Conservation (phyloP, 2,329 filamentous ascomycete species). For the Ceratocystis colombiana region DNA sequence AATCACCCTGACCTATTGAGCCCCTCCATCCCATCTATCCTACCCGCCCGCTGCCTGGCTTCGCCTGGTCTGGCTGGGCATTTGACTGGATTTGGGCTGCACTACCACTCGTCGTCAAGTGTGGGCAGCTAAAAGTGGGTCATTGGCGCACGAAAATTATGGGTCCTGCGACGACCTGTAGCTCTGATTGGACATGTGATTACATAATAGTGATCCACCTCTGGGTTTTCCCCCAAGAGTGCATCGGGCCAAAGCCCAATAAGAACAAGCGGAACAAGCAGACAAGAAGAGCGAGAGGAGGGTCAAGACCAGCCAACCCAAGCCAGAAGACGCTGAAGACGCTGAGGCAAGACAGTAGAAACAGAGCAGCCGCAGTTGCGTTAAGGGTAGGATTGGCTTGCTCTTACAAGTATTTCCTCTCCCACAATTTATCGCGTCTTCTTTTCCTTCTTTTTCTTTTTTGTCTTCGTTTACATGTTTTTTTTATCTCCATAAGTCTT, state of each 20-base stretch:
- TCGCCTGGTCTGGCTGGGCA: not conserved
- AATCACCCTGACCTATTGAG: not conserved
- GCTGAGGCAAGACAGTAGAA: no score
- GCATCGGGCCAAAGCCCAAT: constrained; percentile 8
- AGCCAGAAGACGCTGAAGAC: no score
- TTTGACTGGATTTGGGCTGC: not conserved
- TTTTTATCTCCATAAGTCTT: not conserved
- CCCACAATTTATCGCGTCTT: not conserved
- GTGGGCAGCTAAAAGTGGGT: constrained; percentile 25
- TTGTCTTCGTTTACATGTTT: not conserved
- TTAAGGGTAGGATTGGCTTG: constrained; percentile 5
- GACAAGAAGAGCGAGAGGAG: not conserved
- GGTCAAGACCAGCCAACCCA: no score
- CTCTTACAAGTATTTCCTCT: not conserved
- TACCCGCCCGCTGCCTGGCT: not conserved
- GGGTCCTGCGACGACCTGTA: constrained; percentile 2
- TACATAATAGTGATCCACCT: constrained; percentile 17
- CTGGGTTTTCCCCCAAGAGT: constrained; percentile 16
- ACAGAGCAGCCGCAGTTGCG: no score
- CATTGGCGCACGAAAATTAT: constrained; percentile 22
- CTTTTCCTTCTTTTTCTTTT: not conserved
- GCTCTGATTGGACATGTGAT: constrained; percentile 16
- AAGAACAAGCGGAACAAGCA: constrained; percentile 7
- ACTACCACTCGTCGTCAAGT: constrained; percentile 20
- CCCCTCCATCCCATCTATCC: not conserved